These are phyloP conservation scores for Shiraia sp. DNA, from an alignment of 2,329 filamentous ascomycete genomes.

Conservation along the genomic window DNA sequence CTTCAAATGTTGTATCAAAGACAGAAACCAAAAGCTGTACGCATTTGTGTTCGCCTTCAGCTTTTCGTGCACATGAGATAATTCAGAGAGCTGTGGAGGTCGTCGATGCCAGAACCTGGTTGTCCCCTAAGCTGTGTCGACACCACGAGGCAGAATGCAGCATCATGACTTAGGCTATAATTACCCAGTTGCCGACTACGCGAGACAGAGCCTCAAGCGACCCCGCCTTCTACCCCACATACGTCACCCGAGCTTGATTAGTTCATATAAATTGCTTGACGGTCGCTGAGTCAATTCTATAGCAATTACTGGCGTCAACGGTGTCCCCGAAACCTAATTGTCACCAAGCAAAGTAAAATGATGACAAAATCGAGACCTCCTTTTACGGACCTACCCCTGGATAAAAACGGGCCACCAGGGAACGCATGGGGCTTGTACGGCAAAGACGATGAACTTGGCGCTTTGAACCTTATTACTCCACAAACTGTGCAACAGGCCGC, in stretches of 20 bases:
- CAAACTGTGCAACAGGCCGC: slow-evolving; percentile 49
- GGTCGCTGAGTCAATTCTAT: too few relatives aligned
- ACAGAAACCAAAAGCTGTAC: slow-evolving; percentile 9
- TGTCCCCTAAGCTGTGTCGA: too few relatives aligned
- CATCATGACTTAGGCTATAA: neutral
- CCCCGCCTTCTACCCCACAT: slow-evolving; percentile 28
- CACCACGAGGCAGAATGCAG: too few relatives aligned
- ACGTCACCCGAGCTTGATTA: slow-evolving; percentile 16
- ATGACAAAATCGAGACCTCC: slow-evolving; percentile 34
- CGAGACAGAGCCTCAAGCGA: slow-evolving; percentile 12
- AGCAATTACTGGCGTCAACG: too few relatives aligned
- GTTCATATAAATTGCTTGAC: neutral
- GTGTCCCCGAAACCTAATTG: too few relatives aligned
- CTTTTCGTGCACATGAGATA: too few relatives aligned
- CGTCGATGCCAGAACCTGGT: too few relatives aligned
- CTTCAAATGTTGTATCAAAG: slow-evolving; percentile 11
- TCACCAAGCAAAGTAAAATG: too few relatives aligned
- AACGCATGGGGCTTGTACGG: slow-evolving; percentile 64
- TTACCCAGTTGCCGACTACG: slow-evolving; percentile 8
- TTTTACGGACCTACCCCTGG: slow-evolving; percentile 56
- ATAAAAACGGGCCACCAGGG: slow-evolving; percentile 53
- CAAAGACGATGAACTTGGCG: slow-evolving; percentile 56
- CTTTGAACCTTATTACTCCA: slow-evolving; percentile 59
- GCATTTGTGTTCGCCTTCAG: too few relatives aligned
- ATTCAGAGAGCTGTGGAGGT: too few relatives aligned